phyloP scores from a whole-genome alignment of 495 filamentous ascomycete genomes.

The Apiosordaria backusii region DNA sequence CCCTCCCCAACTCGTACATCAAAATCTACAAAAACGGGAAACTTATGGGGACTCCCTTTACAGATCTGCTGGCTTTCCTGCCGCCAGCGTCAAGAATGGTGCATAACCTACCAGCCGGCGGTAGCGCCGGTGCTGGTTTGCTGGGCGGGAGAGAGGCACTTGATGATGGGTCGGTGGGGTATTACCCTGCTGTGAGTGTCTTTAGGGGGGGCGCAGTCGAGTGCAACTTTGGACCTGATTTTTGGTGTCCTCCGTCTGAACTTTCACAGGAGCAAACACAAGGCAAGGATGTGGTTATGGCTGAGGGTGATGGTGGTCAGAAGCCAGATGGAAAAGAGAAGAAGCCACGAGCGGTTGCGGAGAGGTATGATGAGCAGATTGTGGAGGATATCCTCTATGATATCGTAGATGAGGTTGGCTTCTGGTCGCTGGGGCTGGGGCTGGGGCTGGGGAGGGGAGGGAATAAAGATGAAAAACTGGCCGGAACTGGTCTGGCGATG shows the following conservation, averaged over 20 bases:
- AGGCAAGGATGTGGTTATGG: slow-evolving; percentile 49
- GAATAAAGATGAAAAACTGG: background rate
- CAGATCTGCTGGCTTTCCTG: slow-evolving; percentile 83
- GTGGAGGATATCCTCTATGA: slow-evolving; percentile 92
- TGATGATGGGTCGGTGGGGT: slow-evolving; percentile 92
- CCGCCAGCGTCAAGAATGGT: slow-evolving; percentile 82
- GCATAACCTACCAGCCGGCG: slow-evolving; percentile 56
- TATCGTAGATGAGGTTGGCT: slow-evolving; percentile 86
- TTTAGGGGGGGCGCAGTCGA: slow-evolving; percentile 89
- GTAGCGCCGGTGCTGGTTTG: background rate
- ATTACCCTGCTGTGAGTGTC: slow-evolving; percentile 89
- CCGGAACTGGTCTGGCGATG: background rate
- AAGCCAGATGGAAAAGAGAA: slow-evolving; percentile 15
- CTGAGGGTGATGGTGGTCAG: slow-evolving; percentile 29
- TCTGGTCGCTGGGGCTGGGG: slow-evolving; percentile 46
- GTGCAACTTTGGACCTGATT: slow-evolving; percentile 84
- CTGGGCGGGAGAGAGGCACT: slow-evolving; percentile 60
- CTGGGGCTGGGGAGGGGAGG: slow-evolving; percentile 13
- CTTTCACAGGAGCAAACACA: slow-evolving; percentile 30
- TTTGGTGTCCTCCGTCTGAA: slow-evolving; percentile 78
- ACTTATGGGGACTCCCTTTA: slow-evolving; percentile 82
- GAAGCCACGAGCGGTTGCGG: slow-evolving; percentile 54
- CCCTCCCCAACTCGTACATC: slow-evolving; percentile 80
- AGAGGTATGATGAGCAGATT: slow-evolving; percentile 90
- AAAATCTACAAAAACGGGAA: slow-evolving; percentile 89